These are phyloP conservation scores for Suillus subalutaceus DNA, from an alignment of 768 basidiomycete species.

Conservation along the genomic window DNA sequence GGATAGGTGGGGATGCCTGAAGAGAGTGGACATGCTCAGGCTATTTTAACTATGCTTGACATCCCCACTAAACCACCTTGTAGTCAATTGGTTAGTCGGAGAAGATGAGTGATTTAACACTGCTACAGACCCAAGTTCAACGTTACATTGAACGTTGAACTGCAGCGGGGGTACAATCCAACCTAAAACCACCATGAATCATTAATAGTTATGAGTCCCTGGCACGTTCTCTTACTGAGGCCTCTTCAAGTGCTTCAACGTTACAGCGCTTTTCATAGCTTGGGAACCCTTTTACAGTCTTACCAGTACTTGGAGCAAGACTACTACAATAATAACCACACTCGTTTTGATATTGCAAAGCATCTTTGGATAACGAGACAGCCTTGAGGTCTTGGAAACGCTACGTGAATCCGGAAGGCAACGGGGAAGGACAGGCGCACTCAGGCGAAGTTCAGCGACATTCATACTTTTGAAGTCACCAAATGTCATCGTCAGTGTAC, in stretches of 20 bases:
- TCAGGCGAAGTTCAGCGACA: not conserved
- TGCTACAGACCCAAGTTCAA: no score
- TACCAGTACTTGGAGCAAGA: not conserved
- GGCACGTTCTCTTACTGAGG: not conserved
- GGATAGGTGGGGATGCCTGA: not conserved
- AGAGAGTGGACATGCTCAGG: not conserved
- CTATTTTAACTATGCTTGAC: no score
- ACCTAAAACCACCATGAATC: no score
- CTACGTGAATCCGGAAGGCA: not conserved
- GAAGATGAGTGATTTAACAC: not conserved
- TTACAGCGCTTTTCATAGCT: no score
- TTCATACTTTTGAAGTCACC: not conserved
- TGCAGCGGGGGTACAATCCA: no score
- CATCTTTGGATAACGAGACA: not conserved
- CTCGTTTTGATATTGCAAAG: not conserved
- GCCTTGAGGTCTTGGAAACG: not conserved
- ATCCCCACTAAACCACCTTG: not conserved
- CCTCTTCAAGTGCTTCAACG: no score
- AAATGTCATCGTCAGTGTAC: not conserved
- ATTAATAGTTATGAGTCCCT: no score
- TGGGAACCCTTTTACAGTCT: not conserved
- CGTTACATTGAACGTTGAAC: no score
- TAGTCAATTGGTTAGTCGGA: no score
- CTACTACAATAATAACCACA: not conserved
- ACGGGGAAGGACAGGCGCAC: not conserved